phyloP scores from a whole-genome alignment of 208 protist genomes.

The Leptomonas seymouri region DNA sequence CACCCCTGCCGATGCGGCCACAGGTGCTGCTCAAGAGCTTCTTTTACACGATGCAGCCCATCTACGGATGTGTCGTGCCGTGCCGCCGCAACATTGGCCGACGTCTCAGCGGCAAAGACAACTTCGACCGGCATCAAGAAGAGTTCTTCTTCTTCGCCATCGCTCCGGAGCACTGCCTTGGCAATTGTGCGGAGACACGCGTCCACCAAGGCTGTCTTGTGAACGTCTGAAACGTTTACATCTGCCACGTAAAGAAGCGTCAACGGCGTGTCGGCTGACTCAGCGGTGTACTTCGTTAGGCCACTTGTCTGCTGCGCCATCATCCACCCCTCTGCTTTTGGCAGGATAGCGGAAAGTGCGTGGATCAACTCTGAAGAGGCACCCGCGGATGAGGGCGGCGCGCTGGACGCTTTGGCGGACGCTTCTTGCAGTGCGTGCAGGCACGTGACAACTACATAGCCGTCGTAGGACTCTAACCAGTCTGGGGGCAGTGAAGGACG shows the following conservation, averaged over 20 bases:
- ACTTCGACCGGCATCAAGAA: constrained; percentile 37
- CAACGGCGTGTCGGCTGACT: constrained; percentile 20
- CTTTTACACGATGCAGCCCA: constrained; percentile 37
- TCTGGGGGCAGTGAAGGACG: neutral
- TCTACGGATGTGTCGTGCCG: constrained; percentile 13
- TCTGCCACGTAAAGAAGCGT: constrained; percentile 29
- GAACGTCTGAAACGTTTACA: constrained; percentile 8
- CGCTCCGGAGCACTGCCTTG: neutral
- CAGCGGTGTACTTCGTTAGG: neutral
- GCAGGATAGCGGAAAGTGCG: neutral
- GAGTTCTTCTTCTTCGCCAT: neutral
- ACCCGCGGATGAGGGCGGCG: neutral
- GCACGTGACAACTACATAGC: constrained; percentile 20
- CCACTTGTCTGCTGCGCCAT: neutral
- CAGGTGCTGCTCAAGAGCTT: constrained; percentile 62
- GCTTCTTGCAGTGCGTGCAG: constrained; percentile 22
- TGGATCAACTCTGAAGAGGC: neutral
- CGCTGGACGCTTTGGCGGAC: neutral
- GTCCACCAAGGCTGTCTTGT: constrained; percentile 16
- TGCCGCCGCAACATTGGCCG: neutral
- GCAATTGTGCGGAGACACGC: neutral
- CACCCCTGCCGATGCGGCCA: constrained; percentile 43
- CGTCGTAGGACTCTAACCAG: constrained; percentile 15
- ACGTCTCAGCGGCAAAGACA: constrained; percentile 25
- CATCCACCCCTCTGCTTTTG: neutral